Base-by-base conservation (phyloP, 2,329 filamentous ascomycete species). In the Sporothrix inflata region DNA sequence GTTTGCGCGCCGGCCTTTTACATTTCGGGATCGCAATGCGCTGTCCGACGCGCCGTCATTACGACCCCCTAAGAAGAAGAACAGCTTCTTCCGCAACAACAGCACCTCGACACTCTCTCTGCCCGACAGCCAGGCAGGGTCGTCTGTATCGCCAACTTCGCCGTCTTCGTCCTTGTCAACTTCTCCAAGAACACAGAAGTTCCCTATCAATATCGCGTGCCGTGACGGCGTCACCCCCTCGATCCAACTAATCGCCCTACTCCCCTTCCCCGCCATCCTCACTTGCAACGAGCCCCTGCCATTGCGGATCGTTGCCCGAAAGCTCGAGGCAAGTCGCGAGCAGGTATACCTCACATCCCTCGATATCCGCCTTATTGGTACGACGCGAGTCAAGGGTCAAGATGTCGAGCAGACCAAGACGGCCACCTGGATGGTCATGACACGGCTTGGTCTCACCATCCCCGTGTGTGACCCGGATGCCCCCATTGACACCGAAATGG, bases 251-350 rank as follows among this genome's bases (percentile, higher is more conserved):
- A 88, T 88, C 77, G 93, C 92, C 4, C 89, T 95, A 45, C 83
- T 99, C 42, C 96, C 96, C 0, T 92, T 94, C 78, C 96, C 96
- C 4, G 87, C 93, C 3, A 92, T 98, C 60, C 83, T 98, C 67
- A 98, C 94, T 0, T 97, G 94, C 83, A 97, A 97, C 79, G 88
- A 94, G 75, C 90, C 94, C 5, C 77, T 98, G 8, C 95, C 95
- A 0, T 84, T 98, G 3, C 88, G 94, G 0, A 83, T 99, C 9
- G 84, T 98, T 16, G 86, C 94, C 51, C 94, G 91, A 77, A 97
- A 94, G 79, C 83, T 94, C 27, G 91, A 87, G 71, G 85, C 91
- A 21, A 89, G 89, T 66, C 84, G 85, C 0, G 93, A 94, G 71
- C 87, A 89, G 34, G 85, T 97, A 0, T 93, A 91, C 76, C 83